These are phyloP conservation scores for Anethum foeniculum DNA, from an alignment of 140 eudicot genomes.

Conservation along the genomic window DNA sequence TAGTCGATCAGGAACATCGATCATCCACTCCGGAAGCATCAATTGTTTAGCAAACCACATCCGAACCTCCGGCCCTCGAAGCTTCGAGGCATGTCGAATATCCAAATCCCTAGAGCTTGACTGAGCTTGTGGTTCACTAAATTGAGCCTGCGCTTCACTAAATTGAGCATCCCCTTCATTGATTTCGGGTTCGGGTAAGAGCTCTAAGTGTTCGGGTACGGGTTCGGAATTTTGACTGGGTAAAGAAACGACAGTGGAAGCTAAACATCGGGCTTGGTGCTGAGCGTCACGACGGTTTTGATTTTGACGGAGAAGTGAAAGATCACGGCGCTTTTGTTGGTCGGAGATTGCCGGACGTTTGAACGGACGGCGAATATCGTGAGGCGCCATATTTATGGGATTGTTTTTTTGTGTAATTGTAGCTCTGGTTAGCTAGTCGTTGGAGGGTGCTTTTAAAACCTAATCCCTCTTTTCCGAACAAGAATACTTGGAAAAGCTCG, in stretches of 20 bases:
- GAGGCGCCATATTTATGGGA: slow-evolving; percentile 49
- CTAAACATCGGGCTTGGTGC: slow-evolving; percentile 73
- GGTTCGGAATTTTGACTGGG: slow-evolving; percentile 27
- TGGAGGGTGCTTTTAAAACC: background rate
- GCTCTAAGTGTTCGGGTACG: background rate
- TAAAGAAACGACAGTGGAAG: slow-evolving; percentile 66
- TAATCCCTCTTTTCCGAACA: too few relatives aligned
- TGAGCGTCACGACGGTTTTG: slow-evolving; percentile 76
- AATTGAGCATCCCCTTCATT: slow-evolving; percentile 19
- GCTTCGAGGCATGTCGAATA: slow-evolving; percentile 58
- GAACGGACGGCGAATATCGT: slow-evolving; percentile 78
- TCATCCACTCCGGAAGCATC: slow-evolving; percentile 99
- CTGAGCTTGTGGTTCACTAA: slow-evolving; percentile 13
- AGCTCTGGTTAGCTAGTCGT: background rate
- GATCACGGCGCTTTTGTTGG: slow-evolving; percentile 85
- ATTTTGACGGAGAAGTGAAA: slow-evolving; percentile 65
- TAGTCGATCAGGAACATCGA: slow-evolving; percentile 79
- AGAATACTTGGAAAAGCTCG: too few relatives aligned
- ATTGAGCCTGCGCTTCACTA: background rate
- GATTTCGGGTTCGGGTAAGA: slow-evolving; percentile 23
- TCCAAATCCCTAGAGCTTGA: slow-evolving; percentile 28
- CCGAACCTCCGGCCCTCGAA: slow-evolving; percentile 75
- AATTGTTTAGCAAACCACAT: slow-evolving; percentile 88
- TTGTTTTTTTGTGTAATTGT: background rate
- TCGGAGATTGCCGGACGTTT: slow-evolving; percentile 87